Evolutionary conservation across 2,329 filamentous ascomycete species (phyloP), one percentile per base, ranked within the genome.

Genomic region (Trichophyton verrucosum): DNA sequence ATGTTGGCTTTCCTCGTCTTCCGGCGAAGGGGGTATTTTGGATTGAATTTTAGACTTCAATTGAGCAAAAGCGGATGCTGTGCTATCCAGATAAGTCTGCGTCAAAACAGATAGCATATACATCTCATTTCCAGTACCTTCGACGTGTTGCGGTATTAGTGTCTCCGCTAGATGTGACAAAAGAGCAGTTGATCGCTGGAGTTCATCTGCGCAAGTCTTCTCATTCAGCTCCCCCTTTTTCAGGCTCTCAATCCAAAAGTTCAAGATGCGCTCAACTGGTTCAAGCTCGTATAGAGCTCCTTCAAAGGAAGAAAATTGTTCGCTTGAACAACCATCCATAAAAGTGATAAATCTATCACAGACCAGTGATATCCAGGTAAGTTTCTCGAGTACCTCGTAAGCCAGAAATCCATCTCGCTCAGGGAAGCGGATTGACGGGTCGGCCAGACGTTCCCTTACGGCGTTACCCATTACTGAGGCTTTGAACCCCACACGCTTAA

Each of bases 401-500:
- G 87, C 87, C 9, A 85, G 82, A 70, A 95, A 88, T 3, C 89
- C 77, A 65, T 94, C 88, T 65, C 95, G 89, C 65, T 91, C 66
- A 6, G 63, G 84, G 62, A 87, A 82, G 46, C 82, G 78, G n/a
- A 85, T 80, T 7, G 82, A 76, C 67, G 86, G 84, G 55, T 86
- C 84, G 60, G 83, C 84, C 66, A 92, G 79, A 57, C 86, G 83
- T 68, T 96, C 91, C 65, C 87, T 88, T 68, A 96, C 82, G 65
- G 94, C 90, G 40, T 80, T 82, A 65, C 86, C 85, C 62, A 95
- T 80, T 57, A 96, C 77, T 58, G 83, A 84, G 0, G 91, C 87
- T 77, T 97, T 99, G 80, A 95, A 96, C 0, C 84, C 84, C 56
- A 97, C 82, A 51, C 92, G 82, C 71, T 89, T 91, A 79, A 96